Conservation (phyloP, 176 grass and related monocot species). For the Hordeum vulgare region DNA sequence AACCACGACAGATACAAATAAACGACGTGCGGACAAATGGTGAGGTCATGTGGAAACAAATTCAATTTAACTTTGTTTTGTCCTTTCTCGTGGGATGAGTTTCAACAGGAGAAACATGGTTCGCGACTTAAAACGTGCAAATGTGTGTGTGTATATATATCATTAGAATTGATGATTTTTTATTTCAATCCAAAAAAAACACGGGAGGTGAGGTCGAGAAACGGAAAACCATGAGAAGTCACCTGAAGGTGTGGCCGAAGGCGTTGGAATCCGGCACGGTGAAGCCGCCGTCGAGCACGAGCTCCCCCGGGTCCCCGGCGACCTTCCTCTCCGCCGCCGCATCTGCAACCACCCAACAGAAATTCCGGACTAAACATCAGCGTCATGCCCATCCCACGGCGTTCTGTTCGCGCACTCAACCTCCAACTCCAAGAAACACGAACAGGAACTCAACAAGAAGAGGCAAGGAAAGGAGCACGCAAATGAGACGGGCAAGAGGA, state of each 20-base stretch:
- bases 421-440: not conserved
- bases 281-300: slow-evolving; percentile 66
- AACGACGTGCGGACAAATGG: too few species aligned
- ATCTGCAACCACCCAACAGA: not conserved
- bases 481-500: not conserved
- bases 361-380: not conserved
- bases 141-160: not conserved
- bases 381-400: not conserved
- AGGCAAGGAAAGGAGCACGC: not conserved
- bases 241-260: slow-evolving; percentile 86
- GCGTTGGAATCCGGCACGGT: slow-evolving; percentile 67
- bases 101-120: not conserved
- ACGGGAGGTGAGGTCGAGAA: not conserved
- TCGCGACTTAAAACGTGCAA: not conserved
- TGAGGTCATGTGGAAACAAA: too few species aligned
- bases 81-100: too few species aligned
- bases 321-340: slow-evolving; percentile 28
- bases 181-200: not conserved
- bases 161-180: not conserved
- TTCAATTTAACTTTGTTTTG: too few species aligned
- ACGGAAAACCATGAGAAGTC: not conserved
- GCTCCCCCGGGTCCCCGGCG: slow-evolving; percentile 16
- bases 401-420: not conserved
- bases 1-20: too few species aligned
- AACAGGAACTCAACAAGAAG: not conserved